These are phyloP conservation scores for Aurantiochytrium sp. DNA, from an alignment of 108 stramenopile species.

Conservation along the genomic window DNA sequence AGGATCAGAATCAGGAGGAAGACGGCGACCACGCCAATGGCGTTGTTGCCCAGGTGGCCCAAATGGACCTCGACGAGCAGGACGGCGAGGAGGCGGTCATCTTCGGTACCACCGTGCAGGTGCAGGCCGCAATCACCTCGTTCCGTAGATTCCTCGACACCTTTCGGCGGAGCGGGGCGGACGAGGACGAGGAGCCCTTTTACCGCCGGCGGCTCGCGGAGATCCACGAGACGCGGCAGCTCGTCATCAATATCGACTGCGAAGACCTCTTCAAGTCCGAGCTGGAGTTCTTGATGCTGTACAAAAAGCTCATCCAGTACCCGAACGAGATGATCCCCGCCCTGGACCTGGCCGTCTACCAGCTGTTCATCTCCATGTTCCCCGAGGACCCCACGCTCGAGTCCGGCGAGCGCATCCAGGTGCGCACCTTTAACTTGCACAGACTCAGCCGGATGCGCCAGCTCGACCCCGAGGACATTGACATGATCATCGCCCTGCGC, in stretches of 20 bases:
- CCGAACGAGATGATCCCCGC: constrained; percentile 90
- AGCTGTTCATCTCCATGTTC: constrained; percentile 60
- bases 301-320: constrained; percentile 84
- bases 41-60: not conserved
- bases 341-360: constrained; percentile 79
- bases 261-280: constrained; percentile 80
- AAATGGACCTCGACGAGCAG: constrained; percentile 4
- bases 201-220: constrained; percentile 35
- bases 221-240: constrained; percentile 37
- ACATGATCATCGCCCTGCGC: constrained; percentile 76
- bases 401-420: constrained; percentile 63
- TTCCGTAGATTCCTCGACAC: constrained; percentile 48
- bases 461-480: constrained; percentile 88
- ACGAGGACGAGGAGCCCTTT: not conserved
- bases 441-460: constrained; percentile 74
- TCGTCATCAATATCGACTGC: constrained; percentile 79
- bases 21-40: not conserved
- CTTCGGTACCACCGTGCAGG: constrained; percentile 58
- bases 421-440: constrained; percentile 82
- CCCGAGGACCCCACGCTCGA: constrained; percentile 39
- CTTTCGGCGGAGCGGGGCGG: not conserved
- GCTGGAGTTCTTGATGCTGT: constrained; percentile 72
- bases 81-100: constrained; percentile 51
- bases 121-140: constrained; percentile 38
- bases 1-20: too few relatives aligned